A percentile compares a stretch with the other conserved stretches of the same genome.
phyloP scores from a whole-genome alignment of 371 early-diverging fungal species.

The Rhizomucor pusillus region DNA sequence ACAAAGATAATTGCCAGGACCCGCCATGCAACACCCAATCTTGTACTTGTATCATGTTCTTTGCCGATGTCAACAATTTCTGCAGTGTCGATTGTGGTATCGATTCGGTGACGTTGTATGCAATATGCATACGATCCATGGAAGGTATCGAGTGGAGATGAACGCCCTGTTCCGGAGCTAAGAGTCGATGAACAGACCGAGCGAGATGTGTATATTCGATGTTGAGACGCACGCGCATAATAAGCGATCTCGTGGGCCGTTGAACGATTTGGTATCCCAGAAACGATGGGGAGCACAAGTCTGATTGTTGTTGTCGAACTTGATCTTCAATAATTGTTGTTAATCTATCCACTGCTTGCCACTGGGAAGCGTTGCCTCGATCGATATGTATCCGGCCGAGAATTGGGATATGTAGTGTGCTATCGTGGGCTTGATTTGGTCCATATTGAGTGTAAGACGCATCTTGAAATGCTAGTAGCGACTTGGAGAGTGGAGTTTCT shows the following conservation, averaged over 20 bases:
- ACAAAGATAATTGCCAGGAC: constrained; percentile 15
- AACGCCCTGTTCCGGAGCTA: constrained; percentile 6
- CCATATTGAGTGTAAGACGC: not conserved
- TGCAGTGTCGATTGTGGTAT: not conserved
- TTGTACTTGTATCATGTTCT: constrained; percentile 5
- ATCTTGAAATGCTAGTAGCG: constrained; percentile 1
- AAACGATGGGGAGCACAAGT: not conserved
- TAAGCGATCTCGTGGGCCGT: too few species aligned
- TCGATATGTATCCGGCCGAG: not conserved
- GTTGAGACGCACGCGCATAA: too few species aligned
- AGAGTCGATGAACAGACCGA: not conserved
- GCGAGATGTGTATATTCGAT: too few species aligned
- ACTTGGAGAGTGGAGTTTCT: not conserved
- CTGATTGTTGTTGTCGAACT: not conserved
- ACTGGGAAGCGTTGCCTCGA: too few species aligned
- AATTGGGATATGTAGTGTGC: constrained; percentile 1
- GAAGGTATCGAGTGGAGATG: constrained; percentile 1
- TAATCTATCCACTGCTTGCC: too few species aligned
- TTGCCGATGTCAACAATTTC: constrained; percentile 2
- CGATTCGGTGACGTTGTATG: constrained; percentile 15
- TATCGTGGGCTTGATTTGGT: constrained; percentile 6
- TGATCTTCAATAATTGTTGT: too few species aligned
- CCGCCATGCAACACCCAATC: constrained; percentile 1
- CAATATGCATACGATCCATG: constrained; percentile 12
- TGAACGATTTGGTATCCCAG: not conserved